Evolutionary conservation across 495 filamentous ascomycete genomes (phyloP), one percentile per base, ranked within the genome.

Genomic region (Penicillium angulare): DNA sequence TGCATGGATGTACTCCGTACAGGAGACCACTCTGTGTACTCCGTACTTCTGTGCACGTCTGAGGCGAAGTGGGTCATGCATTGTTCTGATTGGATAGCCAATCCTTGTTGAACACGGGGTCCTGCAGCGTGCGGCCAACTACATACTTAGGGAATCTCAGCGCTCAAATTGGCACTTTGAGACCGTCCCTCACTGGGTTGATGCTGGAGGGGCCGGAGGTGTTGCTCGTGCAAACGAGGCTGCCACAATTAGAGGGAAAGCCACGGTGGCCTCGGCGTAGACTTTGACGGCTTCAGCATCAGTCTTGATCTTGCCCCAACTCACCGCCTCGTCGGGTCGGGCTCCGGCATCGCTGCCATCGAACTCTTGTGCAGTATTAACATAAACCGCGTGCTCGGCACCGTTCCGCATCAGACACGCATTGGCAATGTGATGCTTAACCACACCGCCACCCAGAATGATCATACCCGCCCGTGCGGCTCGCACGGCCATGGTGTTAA

Each of bases 351-450:
- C 95, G 53, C 89, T 95, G 0, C 93, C 95, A 67, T 98, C 93
- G 66, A 96, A 97, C 64, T 98, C 95, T 67, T 93, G 88, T 0
- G 82, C 93, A 1, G 95, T 97, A 66, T 98, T 97, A 60, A 98
- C 86, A 62, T 95, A 97, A 9, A 98, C 95, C 3, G 93, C 95
- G 54, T 86, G 89, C 66, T 98, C 93, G 8, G 93, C 93, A 0
- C 93, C 95, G 56, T 97, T 97, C 15, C 93, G 80, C 93, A 97
- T 97, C 58, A 98, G 63, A 60, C 88, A 93, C 3, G 95, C 93
- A 64, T 97, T 98, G 22, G 92, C 90, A 57, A 98, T 97, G 61
- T 97, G 93, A 60, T 98, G 93, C 72, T 98, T 98, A 48, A 98
- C 79, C 8, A 98, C 68, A 0, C 93, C 93, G 2, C 92, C 93